Percentiles rank a stretch among this genome's conserved stretches.
phyloP scores from a whole-genome alignment of 164 flowering plant genomes.

The Dillenia turbinata region DNA sequence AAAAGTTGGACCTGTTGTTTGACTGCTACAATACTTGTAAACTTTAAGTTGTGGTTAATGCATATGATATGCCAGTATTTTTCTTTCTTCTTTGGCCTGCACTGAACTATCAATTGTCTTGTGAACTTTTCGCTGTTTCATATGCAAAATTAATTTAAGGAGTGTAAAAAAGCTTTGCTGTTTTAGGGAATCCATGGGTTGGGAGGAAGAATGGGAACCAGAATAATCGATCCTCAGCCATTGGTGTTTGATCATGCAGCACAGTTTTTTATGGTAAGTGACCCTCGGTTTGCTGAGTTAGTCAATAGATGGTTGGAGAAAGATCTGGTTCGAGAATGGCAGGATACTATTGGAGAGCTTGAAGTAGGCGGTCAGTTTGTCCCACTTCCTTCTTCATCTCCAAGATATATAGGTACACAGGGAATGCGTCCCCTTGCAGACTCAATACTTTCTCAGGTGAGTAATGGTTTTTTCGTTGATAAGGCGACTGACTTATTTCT shows the following conservation, averaged over 20 bases:
- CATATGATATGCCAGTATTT: background rate
- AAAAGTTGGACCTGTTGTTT: background rate
- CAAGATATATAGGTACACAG: conserved; percentile 69
- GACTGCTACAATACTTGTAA: background rate
- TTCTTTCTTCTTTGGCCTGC: no score
- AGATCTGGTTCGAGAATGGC: conserved; percentile 68
- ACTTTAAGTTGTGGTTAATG: background rate
- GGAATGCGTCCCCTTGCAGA: conserved; percentile 98
- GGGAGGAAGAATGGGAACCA: conserved; percentile 97
- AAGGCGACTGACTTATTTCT: no score
- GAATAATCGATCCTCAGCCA: conserved; percentile 61
- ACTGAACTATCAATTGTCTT: no score
- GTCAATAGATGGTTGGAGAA: conserved; percentile 69
- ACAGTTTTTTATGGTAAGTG: conserved; percentile 83
- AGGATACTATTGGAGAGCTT: conserved; percentile 78
- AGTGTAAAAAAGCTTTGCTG: conserved; percentile 7
- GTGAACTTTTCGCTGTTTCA: background rate
- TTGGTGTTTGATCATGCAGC: conserved; percentile 90
- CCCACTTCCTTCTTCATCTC: conserved; percentile 44
- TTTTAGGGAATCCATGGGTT: conserved; percentile 83
- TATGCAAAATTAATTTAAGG: background rate
- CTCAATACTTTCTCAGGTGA: conserved; percentile 70
- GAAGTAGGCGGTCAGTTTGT: conserved; percentile 68
- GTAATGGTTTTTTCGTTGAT: no score
- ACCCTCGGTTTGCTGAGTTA: conserved; percentile 60